Conservation (phyloP, 805 yeast species). For the Pichia exigua region DNA sequence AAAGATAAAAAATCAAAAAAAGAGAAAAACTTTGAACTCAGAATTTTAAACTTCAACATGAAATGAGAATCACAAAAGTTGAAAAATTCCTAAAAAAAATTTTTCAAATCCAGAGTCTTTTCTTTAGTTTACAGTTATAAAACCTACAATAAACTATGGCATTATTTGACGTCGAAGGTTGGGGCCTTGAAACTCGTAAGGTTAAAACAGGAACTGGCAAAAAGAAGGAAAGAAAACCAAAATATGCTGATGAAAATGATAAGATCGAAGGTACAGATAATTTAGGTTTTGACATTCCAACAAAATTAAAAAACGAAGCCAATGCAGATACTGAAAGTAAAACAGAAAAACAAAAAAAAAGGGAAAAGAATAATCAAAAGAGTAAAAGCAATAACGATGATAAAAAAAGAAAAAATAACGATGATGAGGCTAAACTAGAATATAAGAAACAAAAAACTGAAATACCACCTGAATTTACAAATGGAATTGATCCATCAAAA, state of each 20-base stretch:
- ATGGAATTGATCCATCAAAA: slow-evolving; percentile 25
- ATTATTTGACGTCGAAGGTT: slow-evolving; percentile 73
- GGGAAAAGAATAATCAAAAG: not conserved
- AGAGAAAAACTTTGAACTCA: not conserved
- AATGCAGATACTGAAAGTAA: slow-evolving; percentile 9
- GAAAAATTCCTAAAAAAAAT: not conserved
- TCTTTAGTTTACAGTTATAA: not conserved
- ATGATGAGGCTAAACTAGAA: slow-evolving; percentile 1
- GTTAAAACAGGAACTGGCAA: slow-evolving; percentile 35
- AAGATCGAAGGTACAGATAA: slow-evolving; percentile 3
- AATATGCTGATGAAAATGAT: slow-evolving; percentile 8
- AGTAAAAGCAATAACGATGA: slow-evolving; percentile 1
- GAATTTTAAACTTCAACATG: not conserved
- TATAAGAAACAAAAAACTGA: slow-evolving; percentile 6
- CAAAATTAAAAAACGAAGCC: slow-evolving; percentile 6
- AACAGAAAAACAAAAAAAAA: not conserved
- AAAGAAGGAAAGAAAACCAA: slow-evolving; percentile 18
- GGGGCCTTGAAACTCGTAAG: slow-evolving; percentile 55
- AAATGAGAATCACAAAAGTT: not conserved
- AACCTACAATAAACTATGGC: slow-evolving; percentile 36
- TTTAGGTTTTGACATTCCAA: not conserved
- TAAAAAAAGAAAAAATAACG: slow-evolving; percentile 3
- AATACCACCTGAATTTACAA: slow-evolving; percentile 16
- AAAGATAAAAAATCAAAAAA: not conserved
- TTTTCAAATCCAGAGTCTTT: not conserved